Conservation (phyloP, 495 filamentous ascomycete genomes). For the Annulohypoxylon nitens region DNA sequence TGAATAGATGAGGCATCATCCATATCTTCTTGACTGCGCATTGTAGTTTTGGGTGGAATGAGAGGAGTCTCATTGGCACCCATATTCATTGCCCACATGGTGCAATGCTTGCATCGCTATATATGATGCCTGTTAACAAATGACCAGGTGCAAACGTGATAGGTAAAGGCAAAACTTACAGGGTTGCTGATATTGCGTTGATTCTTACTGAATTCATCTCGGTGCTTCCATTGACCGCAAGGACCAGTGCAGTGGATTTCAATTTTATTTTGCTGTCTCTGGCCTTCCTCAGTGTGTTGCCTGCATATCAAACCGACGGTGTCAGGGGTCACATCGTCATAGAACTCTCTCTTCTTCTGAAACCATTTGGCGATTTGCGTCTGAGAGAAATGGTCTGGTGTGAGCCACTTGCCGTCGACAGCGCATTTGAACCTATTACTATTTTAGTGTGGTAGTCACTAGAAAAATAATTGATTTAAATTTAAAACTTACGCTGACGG, state of each 20-base stretch:
- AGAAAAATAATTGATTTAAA: background rate
- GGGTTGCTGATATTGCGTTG: slow-evolving; percentile 64
- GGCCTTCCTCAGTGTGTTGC: slow-evolving; percentile 29
- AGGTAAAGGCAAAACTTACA: slow-evolving; percentile 55
- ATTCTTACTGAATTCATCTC: slow-evolving; percentile 69
- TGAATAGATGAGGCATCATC: background rate
- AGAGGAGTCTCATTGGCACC: slow-evolving; percentile 38
- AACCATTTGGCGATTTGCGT: slow-evolving; percentile 58
- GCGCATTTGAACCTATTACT: slow-evolving; percentile 62
- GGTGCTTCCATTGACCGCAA: slow-evolving; percentile 62
- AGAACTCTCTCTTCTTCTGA: slow-evolving; percentile 33
- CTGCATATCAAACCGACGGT: slow-evolving; percentile 48
- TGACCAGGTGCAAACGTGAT: background rate
- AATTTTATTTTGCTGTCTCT: background rate
- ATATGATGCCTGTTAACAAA: slow-evolving; percentile 43
- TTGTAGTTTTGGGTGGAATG: slow-evolving; percentile 18
- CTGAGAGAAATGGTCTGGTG: slow-evolving; percentile 59
- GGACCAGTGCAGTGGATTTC: slow-evolving; percentile 58
- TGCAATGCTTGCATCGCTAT: slow-evolving; percentile 70
- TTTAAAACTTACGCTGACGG: slow-evolving; percentile 25
- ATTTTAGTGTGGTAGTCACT: slow-evolving; percentile 8
- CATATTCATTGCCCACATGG: slow-evolving; percentile 53
- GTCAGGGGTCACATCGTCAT: slow-evolving; percentile 42
- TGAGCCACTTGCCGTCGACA: slow-evolving; percentile 60
- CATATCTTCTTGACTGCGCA: background rate